Evolutionary conservation across 768 basidiomycete species (phyloP), one percentile per base, ranked within the genome.

Genomic region (Hortiboletus campestris): DNA sequence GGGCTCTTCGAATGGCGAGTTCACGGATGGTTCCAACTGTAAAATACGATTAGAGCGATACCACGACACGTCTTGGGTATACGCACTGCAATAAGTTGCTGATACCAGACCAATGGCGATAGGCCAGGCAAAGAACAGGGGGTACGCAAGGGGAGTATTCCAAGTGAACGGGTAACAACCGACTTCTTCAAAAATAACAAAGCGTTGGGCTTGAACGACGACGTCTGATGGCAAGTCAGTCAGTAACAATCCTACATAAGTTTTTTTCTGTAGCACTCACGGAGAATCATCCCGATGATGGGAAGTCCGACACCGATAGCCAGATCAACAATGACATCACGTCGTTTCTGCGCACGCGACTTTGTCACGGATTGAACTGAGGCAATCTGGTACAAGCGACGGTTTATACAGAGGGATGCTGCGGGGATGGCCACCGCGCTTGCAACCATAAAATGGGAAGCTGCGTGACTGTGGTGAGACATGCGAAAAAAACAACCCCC

Each of bases 141-240:
- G 65, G 43, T 73, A 76, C 1, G 77, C 61, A 1, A 65, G 63
- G 1, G 70, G 56, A 0, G 78, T 74, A 49, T 75, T 74, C 53
- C 68, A 74, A 1, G 69, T 65, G 19, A 67, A 70, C 0, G 78
- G 73, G 39, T 48, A 66, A 54, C 85, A 85, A 0, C 84, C 83
- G 11, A 78, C 60, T 49, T 75, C 74, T 64, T 83, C 76, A 3
- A 78, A 56, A 35, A 84, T 77, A 51, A 80, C 64, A 56, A 73
- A 84, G 9, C 82, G 78, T 55, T 79, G 76, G 17, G 76, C 74
- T 64, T 84, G 81, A 0, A 83, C 78, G 20, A 83, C 62, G 20
- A 74, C 73, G 39, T 84, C 83, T 84, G 53, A 19, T 2, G 3
- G 12, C 40, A 1, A 38, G 29, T 47, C 28, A 40, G 29, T 47